Conservation (phyloP, 148 eudicot species). For the Rheum nobile region DNA sequence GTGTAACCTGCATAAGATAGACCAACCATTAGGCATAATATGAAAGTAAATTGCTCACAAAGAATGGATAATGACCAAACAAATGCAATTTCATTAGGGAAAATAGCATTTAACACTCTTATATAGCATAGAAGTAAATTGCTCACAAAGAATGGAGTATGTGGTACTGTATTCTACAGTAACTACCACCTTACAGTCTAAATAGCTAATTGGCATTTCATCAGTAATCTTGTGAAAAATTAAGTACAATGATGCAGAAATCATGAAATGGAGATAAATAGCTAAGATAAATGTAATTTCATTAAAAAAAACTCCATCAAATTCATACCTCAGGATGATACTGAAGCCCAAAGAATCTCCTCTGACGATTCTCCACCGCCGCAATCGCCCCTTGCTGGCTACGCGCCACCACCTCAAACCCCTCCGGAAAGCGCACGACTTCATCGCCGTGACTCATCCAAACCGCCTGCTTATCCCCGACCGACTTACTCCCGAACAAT, state of each 20-base stretch:
- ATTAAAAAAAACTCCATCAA: background rate
- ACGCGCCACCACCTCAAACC: slow-evolving; percentile 71
- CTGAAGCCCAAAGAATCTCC: slow-evolving; percentile 76
- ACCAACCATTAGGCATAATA: background rate
- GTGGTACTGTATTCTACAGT: too few species aligned
- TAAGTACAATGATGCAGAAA: too few species aligned
- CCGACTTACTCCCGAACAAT: slow-evolving; percentile 40
- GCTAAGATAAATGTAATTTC: background rate
- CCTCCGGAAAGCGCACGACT: slow-evolving; percentile 63
- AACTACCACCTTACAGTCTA: too few species aligned
- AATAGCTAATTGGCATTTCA: too few species aligned
- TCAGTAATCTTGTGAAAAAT: too few species aligned
- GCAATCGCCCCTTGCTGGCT: slow-evolving; percentile 79
- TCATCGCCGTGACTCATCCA: slow-evolving; percentile 99
- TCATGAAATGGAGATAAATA: too few species aligned
- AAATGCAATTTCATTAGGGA: too few species aligned
- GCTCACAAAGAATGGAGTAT: too few species aligned
- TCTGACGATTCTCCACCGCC: slow-evolving; percentile 53
- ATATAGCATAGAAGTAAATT: too few species aligned
- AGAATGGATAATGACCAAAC: too few species aligned
- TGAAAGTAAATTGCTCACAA: too few species aligned
- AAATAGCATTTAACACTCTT: too few species aligned
- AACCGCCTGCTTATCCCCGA: slow-evolving; percentile 67
- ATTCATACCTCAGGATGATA: slow-evolving; percentile 89
- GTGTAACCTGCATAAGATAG: slow-evolving; percentile 48